Percentiles rank a stretch among this genome's conserved stretches.
Evolutionary conservation across 495 filamentous ascomycete species (phyloP).

Genomic region (Tuber borchii): DNA sequence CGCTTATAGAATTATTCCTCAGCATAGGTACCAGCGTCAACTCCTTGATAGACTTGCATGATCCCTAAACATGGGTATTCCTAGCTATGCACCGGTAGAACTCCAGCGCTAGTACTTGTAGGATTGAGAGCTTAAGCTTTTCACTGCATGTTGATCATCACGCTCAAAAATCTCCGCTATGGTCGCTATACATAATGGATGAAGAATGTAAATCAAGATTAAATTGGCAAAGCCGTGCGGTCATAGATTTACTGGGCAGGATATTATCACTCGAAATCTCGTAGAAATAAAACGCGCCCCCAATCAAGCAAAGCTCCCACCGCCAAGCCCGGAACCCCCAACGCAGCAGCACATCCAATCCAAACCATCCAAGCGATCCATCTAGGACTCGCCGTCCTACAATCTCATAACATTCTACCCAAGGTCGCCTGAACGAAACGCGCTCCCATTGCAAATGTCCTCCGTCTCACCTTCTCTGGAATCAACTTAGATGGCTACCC

Average conservation of each 20-base stretch:
- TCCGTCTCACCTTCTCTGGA: background rate
- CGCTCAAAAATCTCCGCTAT: background rate
- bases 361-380: background rate
- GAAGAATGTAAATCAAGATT: background rate
- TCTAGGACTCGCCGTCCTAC: background rate
- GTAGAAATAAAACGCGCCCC: background rate
- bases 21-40: background rate
- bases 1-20: background rate
- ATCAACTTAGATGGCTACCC: conserved; percentile 17
- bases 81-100: no score
- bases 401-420: background rate
- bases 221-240: no score
- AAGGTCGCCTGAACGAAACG: background rate
- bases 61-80: no score
- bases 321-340: background rate
- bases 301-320: background rate
- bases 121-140: background rate
- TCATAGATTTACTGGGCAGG: background rate
- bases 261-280: background rate
- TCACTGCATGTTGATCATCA: background rate
- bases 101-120: background rate
- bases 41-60: no score
- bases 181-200: background rate
- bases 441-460: background rate
- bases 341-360: background rate